These are phyloP conservation scores for Phaeotremella fagi DNA, from an alignment of 768 basidiomycete species.

Conservation along the genomic window DNA sequence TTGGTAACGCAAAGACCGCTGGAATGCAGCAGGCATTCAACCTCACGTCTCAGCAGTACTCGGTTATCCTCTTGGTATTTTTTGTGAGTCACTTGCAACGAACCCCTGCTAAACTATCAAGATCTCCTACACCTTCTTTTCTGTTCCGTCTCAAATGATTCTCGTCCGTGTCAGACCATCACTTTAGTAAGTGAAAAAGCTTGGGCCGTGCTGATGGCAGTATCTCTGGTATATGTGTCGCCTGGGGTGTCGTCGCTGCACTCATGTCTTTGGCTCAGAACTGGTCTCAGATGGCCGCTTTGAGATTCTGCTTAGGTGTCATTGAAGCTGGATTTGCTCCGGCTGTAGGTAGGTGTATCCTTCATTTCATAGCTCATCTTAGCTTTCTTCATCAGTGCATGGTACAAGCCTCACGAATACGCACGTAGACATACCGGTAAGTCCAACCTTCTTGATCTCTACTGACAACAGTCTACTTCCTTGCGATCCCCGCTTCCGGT, in stretches of 20 bases:
- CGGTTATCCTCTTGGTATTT: conserved; percentile 24
- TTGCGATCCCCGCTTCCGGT: conserved; percentile 25
- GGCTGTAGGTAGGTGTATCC: conserved; percentile 14
- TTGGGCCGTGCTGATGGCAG: no score
- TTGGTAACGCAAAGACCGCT: conserved; percentile 15
- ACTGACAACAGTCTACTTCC: conserved; percentile 30
- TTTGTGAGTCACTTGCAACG: conserved; percentile 6
- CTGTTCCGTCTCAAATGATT: conserved; percentile 26
- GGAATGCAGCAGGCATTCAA: conserved; percentile 26
- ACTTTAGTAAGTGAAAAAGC: no score
- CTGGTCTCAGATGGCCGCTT: conserved; percentile 12
- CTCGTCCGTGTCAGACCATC: conserved; percentile 20
- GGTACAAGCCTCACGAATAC: conserved; percentile 10
- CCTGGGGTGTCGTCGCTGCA: conserved; percentile 33
- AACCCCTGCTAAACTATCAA: not conserved
- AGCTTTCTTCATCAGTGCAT: not conserved
- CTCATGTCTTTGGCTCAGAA: conserved; percentile 16
- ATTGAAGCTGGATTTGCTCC: conserved; percentile 32
- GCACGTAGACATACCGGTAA: conserved; percentile 21
- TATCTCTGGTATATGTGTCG: conserved; percentile 15
- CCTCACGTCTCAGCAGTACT: conserved; percentile 30
- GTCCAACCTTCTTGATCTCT: no score
- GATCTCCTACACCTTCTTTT: conserved; percentile 2
- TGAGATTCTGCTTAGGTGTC: conserved; percentile 22
- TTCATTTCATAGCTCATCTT: not conserved